Evolutionary conservation across 495 filamentous ascomycete species (phyloP), one percentile per base, ranked within the genome.

Genomic region (Penicillium roqueforti): DNA sequence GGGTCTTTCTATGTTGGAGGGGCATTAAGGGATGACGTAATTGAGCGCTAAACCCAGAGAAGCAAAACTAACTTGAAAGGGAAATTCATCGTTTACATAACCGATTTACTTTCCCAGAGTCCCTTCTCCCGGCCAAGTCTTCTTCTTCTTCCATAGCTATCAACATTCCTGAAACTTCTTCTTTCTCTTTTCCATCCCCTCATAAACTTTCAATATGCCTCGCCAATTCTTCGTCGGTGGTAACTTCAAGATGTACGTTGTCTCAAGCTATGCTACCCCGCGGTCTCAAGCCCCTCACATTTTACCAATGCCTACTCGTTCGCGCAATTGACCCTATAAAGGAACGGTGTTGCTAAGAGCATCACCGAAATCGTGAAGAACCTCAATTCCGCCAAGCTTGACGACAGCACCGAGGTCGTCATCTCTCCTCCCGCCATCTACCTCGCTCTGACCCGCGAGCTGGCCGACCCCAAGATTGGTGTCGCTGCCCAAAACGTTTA

Each of bases 151-250:
- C 31, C 54, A 51, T 51, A 48, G 56, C 42, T 54, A 47, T 48
- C 39, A 38, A 54, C 39, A 20, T 52, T 11, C 39, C 38, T 52
- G 31, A 34, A 16, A 16, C 18, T 31, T 54, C 40, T 59, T 26
- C 18, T 41, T 25, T 59, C 32, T 56, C 51, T 41, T 54, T 32
- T 39, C 41, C 39, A 51, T 31, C 19, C 39, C 22, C 46, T 9
- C 31, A 25, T 43, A 39, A 53, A 57, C 37, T 25, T 55, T 59
- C 71, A 76, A 63, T 42, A 96, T 95, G 91, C 79, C 84, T 77
- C 92, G 93, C 80, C 87, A 91, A 85, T 98, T 97, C 83, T 97
- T 98, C 77, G 90, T 98, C 70, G 93, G 93, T 71, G 93, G 93
- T 68, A 98, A 97, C 84, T 97, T 97, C 81, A 98, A 98, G 80